A percentile compares a stretch with the other conserved stretches of the same genome.
These are phyloP conservation scores for Yarrowia sp. DNA, from an alignment of 805 yeast species.

Conservation along the genomic window DNA sequence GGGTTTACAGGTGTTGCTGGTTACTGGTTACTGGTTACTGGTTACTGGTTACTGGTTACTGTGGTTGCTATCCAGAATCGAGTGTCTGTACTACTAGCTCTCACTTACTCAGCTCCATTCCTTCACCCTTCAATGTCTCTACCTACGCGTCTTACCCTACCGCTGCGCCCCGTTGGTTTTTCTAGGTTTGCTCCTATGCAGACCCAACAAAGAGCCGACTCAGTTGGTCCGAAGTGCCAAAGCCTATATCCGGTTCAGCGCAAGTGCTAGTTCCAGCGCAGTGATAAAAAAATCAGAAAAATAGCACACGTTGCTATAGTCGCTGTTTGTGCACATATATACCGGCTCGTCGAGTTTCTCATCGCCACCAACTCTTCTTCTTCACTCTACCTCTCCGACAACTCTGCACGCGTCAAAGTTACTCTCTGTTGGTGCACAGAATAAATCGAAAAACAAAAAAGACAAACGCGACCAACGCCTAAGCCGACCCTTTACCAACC, in stretches of 20 bases:
- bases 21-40: too few species aligned
- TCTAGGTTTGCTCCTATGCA: conserved; percentile 10
- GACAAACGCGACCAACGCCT: conserved; percentile 22
- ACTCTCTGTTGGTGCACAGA: conserved; percentile 7
- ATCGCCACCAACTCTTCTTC: background rate
- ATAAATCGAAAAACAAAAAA: conserved; percentile 12
- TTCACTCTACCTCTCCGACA: background rate
- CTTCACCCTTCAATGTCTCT: too few species aligned
- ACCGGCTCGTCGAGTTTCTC: too few species aligned
- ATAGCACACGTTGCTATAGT: background rate
- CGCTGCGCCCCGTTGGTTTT: conserved; percentile 11
- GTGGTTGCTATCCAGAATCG: too few species aligned
- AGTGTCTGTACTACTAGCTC: too few species aligned
- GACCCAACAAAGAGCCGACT: background rate
- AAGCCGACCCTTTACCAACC: conserved; percentile 15
- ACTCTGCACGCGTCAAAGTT: conserved; percentile 7
- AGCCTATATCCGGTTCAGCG: background rate
- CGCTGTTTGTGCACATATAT: too few species aligned
- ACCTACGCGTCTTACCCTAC: background rate
- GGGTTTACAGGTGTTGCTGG: too few species aligned
- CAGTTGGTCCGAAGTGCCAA: background rate
- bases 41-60: too few species aligned
- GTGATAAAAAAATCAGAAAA: background rate
- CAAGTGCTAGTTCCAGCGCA: background rate
- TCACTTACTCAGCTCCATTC: too few species aligned